Evolutionary conservation across 345 rosid species (phyloP).

Genomic region (Eucalyptus sideroxylon): DNA sequence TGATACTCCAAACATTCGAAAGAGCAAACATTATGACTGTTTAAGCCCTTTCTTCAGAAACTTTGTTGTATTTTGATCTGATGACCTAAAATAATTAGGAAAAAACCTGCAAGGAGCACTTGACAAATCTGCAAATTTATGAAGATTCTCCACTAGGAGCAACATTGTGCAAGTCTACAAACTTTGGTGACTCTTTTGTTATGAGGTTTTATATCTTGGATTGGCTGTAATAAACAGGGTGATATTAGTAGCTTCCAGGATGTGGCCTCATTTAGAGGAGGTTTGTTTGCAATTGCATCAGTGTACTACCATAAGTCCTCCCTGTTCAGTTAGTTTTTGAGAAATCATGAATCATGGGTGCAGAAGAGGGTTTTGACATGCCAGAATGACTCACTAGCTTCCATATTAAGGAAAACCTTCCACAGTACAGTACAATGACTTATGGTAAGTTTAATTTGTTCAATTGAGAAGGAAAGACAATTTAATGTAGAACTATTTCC

Average conservation of each 20-base stretch:
- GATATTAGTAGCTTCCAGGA: neutral
- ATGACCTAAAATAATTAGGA: neutral
- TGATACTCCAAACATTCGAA: neutral
- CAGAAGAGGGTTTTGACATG: neutral
- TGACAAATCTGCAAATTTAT: neutral
- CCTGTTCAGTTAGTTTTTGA: rapidly evolving
- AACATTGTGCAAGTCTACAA: neutral
- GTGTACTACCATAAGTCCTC: neutral
- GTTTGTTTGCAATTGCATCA: neutral
- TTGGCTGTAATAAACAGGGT: neutral
- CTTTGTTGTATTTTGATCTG: neutral
- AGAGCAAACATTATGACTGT: neutral
- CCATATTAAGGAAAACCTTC: neutral
- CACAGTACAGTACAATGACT: neutral
- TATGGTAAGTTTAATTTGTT: rapidly evolving
- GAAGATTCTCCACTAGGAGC: neutral
- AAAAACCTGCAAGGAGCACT: neutral
- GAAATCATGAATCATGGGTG: neutral
- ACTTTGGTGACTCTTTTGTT: neutral
- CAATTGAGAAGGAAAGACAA: neutral
- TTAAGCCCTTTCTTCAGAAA: neutral
- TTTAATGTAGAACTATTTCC: neutral
- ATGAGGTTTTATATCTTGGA: neutral
- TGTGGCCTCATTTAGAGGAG: neutral
- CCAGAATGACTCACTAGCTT: neutral